Evolutionary conservation across 2,329 filamentous ascomycete species (phyloP).

Genomic region (Trichoderma koningiopsis): DNA sequence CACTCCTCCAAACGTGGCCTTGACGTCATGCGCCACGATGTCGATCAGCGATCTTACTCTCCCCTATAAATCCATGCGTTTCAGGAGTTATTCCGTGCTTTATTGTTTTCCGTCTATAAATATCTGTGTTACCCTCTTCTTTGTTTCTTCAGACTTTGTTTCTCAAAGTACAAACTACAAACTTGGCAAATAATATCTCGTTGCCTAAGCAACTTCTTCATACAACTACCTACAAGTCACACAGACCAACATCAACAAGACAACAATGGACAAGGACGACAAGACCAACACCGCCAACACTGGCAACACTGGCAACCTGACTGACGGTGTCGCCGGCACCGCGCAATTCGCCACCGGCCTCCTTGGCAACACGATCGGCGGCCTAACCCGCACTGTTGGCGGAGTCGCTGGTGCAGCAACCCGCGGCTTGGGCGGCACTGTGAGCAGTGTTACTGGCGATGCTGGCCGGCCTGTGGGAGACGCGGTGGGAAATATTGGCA

Average conservation of each 20-base stretch:
- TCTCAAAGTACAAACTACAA: not conserved
- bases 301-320: slow-evolving; percentile 29
- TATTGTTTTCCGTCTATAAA: not conserved
- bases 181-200: too few species aligned
- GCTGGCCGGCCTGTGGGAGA: slow-evolving; percentile 58
- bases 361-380: slow-evolving; percentile 46
- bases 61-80: not conserved
- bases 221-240: slow-evolving; percentile 9
- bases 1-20: not conserved
- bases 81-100: not conserved
- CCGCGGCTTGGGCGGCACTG: slow-evolving; percentile 59
- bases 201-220: not conserved
- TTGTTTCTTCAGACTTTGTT: not conserved
- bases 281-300: slow-evolving; percentile 29
- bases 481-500: slow-evolving; percentile 54
- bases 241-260: slow-evolving; percentile 4
- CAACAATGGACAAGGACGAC: slow-evolving; percentile 31
- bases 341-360: slow-evolving; percentile 45
- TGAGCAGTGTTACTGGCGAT: slow-evolving; percentile 56
- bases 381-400: slow-evolving; percentile 45
- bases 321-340: slow-evolving; percentile 39
- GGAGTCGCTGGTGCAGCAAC: slow-evolving; percentile 53
- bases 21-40: slow-evolving; percentile 27
- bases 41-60: slow-evolving; percentile 6
- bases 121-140: not conserved